Conservation (phyloP, 2,329 filamentous ascomycete species). For the Neofusicoccum sp. region DNA sequence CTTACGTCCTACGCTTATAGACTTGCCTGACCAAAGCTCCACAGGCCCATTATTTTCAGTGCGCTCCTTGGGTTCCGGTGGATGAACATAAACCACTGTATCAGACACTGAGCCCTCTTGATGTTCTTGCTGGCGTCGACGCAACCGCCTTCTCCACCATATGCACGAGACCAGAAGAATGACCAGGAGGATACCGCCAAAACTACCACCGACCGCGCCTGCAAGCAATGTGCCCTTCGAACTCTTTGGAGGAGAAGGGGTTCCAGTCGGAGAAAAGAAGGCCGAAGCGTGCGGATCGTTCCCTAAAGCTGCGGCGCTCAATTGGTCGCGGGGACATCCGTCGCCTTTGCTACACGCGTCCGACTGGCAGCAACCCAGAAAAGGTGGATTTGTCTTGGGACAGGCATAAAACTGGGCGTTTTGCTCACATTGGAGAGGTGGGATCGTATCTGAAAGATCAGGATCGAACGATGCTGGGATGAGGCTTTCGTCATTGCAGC, state of each 20-base stretch:
- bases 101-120: too few relatives aligned
- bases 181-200: background rate
- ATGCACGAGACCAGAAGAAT: background rate
- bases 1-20: background rate
- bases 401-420: constrained; percentile 37
- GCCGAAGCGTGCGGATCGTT: background rate
- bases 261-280: background rate
- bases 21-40: background rate
- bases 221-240: background rate
- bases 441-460: constrained; percentile 31
- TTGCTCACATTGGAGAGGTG: constrained; percentile 33
- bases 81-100: too few relatives aligned
- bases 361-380: constrained; percentile 40
- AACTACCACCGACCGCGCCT: background rate
- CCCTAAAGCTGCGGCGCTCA: background rate
- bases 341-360: background rate
- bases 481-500: constrained; percentile 35
- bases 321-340: background rate
- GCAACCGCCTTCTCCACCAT: background rate
- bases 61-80: too few relatives aligned
- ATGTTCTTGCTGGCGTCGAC: too few relatives aligned
- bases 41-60: background rate
- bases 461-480: constrained; percentile 33
- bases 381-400: constrained; percentile 25
- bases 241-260: background rate